Base-by-base conservation (phyloP, 78 protist species). In the Dictyostelium citrinum region DNA sequence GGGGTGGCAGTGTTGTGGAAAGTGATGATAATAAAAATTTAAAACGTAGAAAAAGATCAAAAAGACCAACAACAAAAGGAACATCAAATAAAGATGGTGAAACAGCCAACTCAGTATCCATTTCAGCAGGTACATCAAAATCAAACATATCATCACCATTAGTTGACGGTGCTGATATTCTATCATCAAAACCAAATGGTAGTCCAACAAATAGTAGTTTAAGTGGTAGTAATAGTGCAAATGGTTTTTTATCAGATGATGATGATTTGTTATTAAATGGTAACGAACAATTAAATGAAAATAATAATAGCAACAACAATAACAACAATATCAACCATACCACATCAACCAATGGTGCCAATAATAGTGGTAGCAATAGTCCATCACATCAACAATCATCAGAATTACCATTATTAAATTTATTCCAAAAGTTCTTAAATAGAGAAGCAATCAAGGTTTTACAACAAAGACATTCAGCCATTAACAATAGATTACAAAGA, bases 371-470 rank as follows among this genome's bases (percentile, higher is more conserved):
- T 5, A 33, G 35, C 20, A 33, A 31, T 33, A 70, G 35, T 70
- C 39, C 39, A 27, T 14, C 22, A 20, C 16, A 67, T 33, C 33
- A n/a, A 35, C 55, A 33, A 31, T 55, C 64, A 55, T 55, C 64
- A n/a, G 79, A 67, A 33, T 46, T 67, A n/a, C 93, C 93, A 46
- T 27, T 88, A 7, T 51, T 88, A 29, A 76, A 67, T 14, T 39
- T 88, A 45, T 88, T 88, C 24, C 93, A 88, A 78, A 88, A 88
- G 85, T 88, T 88, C 46, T 45, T 88, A 29, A 88, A 88, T 88
- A 55, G 85, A 64, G 93, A 88, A 49, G 85, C 82, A 22, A 55
- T 88, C 20, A 88, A 88, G 41, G 81, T 33, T 14, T 41, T 88
- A 49, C 70, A 88, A 78, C 79, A 49, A 49, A 76, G 93, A 88